Percentiles rank a stretch among this genome's conserved stretches.
Evolutionary conservation across 441 rosid genomes (phyloP).

Genomic region (Pelargonium fulgidum): DNA sequence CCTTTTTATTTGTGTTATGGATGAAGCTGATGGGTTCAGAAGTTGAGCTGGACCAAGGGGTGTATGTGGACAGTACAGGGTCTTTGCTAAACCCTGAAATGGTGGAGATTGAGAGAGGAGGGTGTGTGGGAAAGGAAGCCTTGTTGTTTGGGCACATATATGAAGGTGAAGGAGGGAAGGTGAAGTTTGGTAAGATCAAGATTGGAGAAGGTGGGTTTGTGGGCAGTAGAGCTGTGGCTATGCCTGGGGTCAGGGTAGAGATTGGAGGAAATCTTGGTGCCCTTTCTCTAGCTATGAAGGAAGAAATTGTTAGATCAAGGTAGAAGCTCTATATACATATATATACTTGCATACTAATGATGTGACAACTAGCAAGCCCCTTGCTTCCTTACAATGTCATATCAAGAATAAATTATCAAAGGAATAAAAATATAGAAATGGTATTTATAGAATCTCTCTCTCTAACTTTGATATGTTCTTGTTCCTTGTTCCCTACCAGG

Average conservation of each 20-base stretch:
- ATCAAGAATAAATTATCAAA: too few relatives aligned
- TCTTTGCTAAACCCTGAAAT: slow-evolving; percentile 60
- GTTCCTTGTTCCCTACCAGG: too few relatives aligned
- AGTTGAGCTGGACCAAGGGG: slow-evolving; percentile 39
- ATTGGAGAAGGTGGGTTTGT: slow-evolving; percentile 47
- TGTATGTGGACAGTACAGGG: slow-evolving; percentile 55
- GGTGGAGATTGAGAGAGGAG: slow-evolving; percentile 55
- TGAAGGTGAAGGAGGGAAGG: slow-evolving; percentile 56
- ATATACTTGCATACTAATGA: too few relatives aligned
- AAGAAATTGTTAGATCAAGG: slow-evolving; percentile 34
- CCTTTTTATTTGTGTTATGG: slow-evolving; percentile 35
- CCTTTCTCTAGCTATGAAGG: slow-evolving; percentile 57
- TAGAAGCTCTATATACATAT: background rate
- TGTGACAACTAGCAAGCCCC: too few relatives aligned
- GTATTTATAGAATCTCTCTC: too few relatives aligned
- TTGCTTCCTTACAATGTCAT: too few relatives aligned
- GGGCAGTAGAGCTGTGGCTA: slow-evolving; percentile 51
- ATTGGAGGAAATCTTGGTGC: slow-evolving; percentile 43
- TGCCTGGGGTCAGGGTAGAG: slow-evolving; percentile 62
- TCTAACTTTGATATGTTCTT: too few relatives aligned
- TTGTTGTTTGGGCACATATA: slow-evolving; percentile 58
- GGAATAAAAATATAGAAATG: too few relatives aligned
- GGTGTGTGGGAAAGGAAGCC: slow-evolving; percentile 52
- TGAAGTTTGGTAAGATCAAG: slow-evolving; percentile 51
- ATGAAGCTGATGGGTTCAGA: slow-evolving; percentile 55